A percentile compares a stretch with the other conserved stretches of the same genome.
phyloP scores from a whole-genome alignment of 192 early-diverging fungal genomes.

The Piromyces sp. region DNA sequence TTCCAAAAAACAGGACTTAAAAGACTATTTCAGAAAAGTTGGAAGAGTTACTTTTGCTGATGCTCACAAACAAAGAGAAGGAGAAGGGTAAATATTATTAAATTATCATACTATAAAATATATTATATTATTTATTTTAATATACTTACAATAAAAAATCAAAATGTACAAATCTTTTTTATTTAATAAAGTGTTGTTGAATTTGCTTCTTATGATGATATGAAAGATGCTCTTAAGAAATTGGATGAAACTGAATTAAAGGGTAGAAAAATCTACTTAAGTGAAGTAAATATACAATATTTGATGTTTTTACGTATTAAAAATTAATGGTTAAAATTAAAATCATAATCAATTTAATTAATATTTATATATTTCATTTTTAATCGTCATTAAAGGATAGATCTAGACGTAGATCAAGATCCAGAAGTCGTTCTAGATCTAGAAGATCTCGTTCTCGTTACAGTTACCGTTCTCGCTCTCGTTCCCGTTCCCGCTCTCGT shows the following conservation, averaged over 20 bases:
- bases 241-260: conserved; percentile 52
- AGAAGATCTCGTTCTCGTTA: not conserved
- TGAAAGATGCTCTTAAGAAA: conserved; percentile 67
- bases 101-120: too few species aligned
- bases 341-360: too few species aligned
- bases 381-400: not conserved
- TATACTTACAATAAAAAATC: too few species aligned
- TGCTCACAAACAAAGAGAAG: conserved; percentile 59
- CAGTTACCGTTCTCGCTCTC: not conserved
- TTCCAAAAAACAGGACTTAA: conserved; percentile 93
- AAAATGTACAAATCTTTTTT: too few species aligned
- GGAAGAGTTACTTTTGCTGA: conserved; percentile 90
- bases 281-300: not conserved
- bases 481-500: not conserved
- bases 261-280: conserved; percentile 10
- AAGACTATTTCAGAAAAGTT: conserved; percentile 85
- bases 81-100: conserved; percentile 55
- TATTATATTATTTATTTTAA: too few species aligned
- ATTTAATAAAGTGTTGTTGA: conserved; percentile 57
- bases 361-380: too few species aligned
- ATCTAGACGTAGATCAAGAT: not conserved
- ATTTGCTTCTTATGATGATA: conserved; percentile 59
- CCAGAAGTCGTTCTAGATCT: not conserved
- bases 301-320: too few species aligned
- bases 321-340: too few species aligned